Evolutionary conservation across 2,329 filamentous ascomycete genomes (phyloP).

Genomic region (Coniochaeta sp.): DNA sequence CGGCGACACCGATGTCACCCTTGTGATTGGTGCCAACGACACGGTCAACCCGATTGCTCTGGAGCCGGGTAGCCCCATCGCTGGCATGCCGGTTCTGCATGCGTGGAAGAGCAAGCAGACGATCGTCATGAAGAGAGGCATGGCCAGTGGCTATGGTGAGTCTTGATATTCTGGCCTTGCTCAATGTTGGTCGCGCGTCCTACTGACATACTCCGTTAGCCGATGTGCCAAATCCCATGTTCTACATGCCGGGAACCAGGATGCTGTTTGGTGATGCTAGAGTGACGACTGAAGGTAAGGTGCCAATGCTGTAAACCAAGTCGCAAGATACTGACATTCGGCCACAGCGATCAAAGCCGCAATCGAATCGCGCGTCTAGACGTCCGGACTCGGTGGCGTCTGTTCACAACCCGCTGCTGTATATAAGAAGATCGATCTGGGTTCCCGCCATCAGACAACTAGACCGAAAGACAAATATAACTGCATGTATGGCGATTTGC

Average conservation of each 20-base stretch:
- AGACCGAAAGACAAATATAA: not conserved
- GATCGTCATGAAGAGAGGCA: constrained; percentile 85
- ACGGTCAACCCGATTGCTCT: constrained; percentile 87
- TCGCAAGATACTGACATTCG: not conserved
- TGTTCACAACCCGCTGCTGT: not conserved
- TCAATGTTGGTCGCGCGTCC: not conserved
- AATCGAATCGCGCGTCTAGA: constrained; percentile 19
- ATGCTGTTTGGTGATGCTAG: constrained; percentile 93
- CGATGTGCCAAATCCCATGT: constrained; percentile 90
- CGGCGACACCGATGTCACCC: constrained; percentile 72
- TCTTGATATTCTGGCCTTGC: constrained; percentile 6
- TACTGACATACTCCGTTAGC: constrained; percentile 34
- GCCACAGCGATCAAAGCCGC: constrained; percentile 22
- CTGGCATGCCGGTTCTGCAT: constrained; percentile 87
- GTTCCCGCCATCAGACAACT: not conserved
- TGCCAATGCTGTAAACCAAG: constrained; percentile 4
- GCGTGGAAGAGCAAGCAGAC: constrained; percentile 94
- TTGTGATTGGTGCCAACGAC: constrained; percentile 89
- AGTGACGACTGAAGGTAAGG: constrained; percentile 68
- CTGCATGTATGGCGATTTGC: not conserved
- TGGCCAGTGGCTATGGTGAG: constrained; percentile 80
- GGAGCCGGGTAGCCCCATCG: constrained; percentile 76
- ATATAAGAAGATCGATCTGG: not conserved
- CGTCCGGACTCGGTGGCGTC: not conserved
- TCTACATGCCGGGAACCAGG: constrained; percentile 81